These are phyloP conservation scores for Coemansia sp. DNA, from an alignment of 192 early-diverging fungal species.

Conservation along the genomic window DNA sequence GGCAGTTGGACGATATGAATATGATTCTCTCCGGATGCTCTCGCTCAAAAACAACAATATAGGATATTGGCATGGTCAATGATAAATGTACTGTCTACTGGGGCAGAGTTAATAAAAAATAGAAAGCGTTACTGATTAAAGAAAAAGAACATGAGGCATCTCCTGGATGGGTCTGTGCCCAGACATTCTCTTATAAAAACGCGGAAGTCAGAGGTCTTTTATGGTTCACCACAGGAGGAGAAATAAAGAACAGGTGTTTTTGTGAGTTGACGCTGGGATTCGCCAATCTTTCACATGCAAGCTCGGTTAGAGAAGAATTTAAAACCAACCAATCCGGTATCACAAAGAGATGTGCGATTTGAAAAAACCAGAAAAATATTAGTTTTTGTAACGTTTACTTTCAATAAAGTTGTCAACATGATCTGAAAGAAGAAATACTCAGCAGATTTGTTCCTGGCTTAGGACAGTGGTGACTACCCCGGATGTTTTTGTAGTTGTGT, in stretches of 20 bases:
- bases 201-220: too few species aligned
- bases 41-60: constrained; percentile 39
- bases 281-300: not conserved
- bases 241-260: constrained; percentile 1
- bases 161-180: not conserved
- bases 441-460: too few species aligned
- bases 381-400: too few species aligned
- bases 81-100: not conserved
- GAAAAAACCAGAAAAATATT: not conserved
- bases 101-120: not conserved
- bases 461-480: too few species aligned
- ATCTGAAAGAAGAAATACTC: too few species aligned
- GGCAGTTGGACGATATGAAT: constrained; percentile 38
- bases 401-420: too few species aligned
- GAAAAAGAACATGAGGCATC: not conserved
- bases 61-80: constrained; percentile 31
- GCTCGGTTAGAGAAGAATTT: not conserved
- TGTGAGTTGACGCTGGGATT: not conserved
- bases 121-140: not conserved
- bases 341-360: not conserved
- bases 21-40: constrained; percentile 31
- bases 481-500: too few species aligned
- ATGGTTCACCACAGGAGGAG: not conserved
- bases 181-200: too few species aligned
- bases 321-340: not conserved